phyloP scores from a whole-genome alignment of 768 basidiomycete genomes.

The Boletus sp. region DNA sequence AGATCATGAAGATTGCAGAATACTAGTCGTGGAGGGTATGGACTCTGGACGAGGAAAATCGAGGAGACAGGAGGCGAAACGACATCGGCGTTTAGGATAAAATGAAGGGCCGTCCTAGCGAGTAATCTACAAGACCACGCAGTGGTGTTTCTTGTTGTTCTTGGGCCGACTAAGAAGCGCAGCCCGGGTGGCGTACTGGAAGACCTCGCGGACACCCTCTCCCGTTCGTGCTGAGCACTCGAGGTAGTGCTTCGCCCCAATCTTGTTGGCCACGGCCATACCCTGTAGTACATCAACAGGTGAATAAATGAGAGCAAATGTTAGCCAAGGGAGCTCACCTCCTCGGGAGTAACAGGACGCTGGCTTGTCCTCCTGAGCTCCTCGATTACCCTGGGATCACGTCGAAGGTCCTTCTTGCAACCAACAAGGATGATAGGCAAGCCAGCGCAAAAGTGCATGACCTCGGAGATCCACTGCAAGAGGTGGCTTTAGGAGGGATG shows the following conservation, averaged over 20 bases:
- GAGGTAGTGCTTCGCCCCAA: constrained; percentile 92
- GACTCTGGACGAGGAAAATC: constrained; percentile 23
- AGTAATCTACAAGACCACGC: constrained; percentile 43
- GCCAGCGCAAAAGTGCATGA: constrained; percentile 94
- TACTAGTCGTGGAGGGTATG: constrained; percentile 38
- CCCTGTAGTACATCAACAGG: constrained; percentile 51
- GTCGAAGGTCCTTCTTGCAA: constrained; percentile 97
- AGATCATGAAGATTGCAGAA: constrained; percentile 39
- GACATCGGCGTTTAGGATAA: constrained; percentile 23
- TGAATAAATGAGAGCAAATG: background rate
- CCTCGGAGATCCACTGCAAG: constrained; percentile 94
- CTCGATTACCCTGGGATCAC: constrained; percentile 89
- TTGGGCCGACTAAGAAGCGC: constrained; percentile 68
- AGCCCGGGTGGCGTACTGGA: constrained; percentile 94
- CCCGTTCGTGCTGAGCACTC: constrained; percentile 97
- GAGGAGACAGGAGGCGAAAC: constrained; percentile 18
- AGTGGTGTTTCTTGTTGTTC: constrained; percentile 40
- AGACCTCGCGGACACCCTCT: constrained; percentile 96
- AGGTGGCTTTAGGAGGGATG: constrained; percentile 4
- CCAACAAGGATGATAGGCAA: constrained; percentile 97
- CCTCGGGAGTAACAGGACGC: constrained; percentile 90
- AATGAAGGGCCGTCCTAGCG: constrained; percentile 15
- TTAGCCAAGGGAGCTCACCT: constrained; percentile 46
- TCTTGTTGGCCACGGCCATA: constrained; percentile 93
- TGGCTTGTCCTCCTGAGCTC: constrained; percentile 93